Percentiles rank a stretch among this genome's conserved stretches.
phyloP scores from a whole-genome alignment of 2,329 filamentous ascomycete genomes.

The Cladosporium sp. region DNA sequence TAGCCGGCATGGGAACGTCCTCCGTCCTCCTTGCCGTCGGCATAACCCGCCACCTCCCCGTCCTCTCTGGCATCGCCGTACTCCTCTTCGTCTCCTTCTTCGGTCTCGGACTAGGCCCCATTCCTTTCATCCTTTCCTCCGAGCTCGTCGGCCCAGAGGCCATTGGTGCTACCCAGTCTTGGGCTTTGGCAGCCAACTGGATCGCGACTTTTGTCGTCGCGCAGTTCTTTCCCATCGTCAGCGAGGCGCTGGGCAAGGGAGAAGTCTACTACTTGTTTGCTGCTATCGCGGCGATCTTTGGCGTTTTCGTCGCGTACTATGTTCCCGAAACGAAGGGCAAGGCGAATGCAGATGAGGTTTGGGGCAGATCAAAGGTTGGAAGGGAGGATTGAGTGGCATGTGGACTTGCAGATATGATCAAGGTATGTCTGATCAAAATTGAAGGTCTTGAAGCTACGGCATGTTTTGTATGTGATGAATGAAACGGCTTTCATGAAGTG shows the following conservation, averaged over 20 bases:
- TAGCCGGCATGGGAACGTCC: constrained; percentile 78
- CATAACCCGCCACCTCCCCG: constrained; percentile 70
- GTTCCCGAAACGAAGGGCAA: constrained; percentile 91
- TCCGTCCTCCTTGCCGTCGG: constrained; percentile 77
- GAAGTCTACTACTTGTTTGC: constrained; percentile 94
- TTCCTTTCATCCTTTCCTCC: constrained; percentile 90
- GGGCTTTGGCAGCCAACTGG: constrained; percentile 85
- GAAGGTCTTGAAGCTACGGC: not conserved
- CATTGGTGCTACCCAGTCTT: constrained; percentile 87
- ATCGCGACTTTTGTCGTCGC: constrained; percentile 88
- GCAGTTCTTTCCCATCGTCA: constrained; percentile 90
- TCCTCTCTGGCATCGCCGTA: constrained; percentile 78
- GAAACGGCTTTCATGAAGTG: not conserved
- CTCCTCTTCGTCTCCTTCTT: constrained; percentile 87
- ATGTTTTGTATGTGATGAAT: not conserved
- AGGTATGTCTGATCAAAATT: too few relatives aligned
- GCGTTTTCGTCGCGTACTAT: constrained; percentile 67
- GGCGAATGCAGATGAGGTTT: constrained; percentile 83
- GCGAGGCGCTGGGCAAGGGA: constrained; percentile 74
- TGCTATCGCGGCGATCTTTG: constrained; percentile 67
- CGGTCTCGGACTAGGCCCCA: constrained; percentile 84
- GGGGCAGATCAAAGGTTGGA: constrained; percentile 55
- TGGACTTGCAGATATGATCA: too few relatives aligned
- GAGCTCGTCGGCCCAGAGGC: constrained; percentile 90
- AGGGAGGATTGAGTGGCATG: constrained; percentile 8